These are phyloP conservation scores for Clathrus columnatus DNA, from an alignment of 768 basidiomycete genomes.

Conservation along the genomic window DNA sequence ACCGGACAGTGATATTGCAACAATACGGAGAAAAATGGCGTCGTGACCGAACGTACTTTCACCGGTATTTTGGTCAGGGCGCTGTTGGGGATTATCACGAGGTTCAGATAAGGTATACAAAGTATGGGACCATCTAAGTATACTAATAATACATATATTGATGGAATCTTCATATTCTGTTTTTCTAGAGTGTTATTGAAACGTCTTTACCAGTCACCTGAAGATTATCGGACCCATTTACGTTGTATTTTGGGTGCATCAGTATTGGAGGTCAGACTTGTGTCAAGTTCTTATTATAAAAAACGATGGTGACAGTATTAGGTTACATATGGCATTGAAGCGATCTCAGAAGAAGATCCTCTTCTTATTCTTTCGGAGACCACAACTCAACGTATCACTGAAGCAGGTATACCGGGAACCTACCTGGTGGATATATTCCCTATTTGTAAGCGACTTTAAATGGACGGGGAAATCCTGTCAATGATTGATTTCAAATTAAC, in stretches of 20 bases:
- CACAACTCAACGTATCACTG: neutral
- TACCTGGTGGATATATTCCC: conserved; percentile 12
- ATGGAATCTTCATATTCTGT: neutral
- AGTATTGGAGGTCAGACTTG: neutral
- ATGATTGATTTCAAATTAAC: neutral
- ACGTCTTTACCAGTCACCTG: neutral
- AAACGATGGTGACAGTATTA: conserved; percentile 11
- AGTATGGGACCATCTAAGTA: conserved; percentile 13
- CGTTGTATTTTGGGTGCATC: neutral
- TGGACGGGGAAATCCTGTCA: neutral
- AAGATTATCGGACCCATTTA: neutral
- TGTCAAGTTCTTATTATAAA: neutral
- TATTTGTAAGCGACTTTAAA: conserved; percentile 1
- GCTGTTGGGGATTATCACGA: conserved; percentile 34
- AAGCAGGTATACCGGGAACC: conserved; percentile 5
- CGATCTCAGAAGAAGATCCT: conserved; percentile 8
- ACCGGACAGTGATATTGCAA: conserved; percentile 52
- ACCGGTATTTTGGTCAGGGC: conserved; percentile 40
- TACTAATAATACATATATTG: neutral
- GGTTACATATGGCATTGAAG: conserved; percentile 15
- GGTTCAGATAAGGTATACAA: conserved; percentile 36
- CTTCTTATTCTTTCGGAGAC: conserved; percentile 13
- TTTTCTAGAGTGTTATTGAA: neutral
- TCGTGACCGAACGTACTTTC: conserved; percentile 43
- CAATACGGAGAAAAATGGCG: conserved; percentile 28